phyloP scores from a whole-genome alignment of 2,329 filamentous ascomycete genomes.

The Penicillium brasilianum region DNA sequence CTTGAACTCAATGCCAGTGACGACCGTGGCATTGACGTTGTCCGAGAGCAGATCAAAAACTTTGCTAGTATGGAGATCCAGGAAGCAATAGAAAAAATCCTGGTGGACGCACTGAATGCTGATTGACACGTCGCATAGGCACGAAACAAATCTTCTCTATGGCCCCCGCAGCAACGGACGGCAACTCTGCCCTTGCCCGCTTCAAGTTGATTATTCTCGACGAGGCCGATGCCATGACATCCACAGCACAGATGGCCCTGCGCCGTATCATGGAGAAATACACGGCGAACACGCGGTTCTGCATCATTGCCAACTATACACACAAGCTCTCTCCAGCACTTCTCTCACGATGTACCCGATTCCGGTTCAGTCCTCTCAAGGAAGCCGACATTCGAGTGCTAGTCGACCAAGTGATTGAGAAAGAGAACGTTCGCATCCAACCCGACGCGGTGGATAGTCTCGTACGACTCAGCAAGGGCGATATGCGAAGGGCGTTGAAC shows the following conservation, averaged over 20 bases:
- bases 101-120: neutral
- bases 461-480: constrained; percentile 86
- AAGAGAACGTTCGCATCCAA: constrained; percentile 84
- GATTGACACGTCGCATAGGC: constrained; percentile 34
- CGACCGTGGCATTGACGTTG: constrained; percentile 96
- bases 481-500: constrained; percentile 94
- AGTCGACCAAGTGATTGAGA: constrained; percentile 86
- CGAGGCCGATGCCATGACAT: constrained; percentile 99
- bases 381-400: constrained; percentile 81
- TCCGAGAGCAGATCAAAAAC: constrained; percentile 98
- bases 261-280: constrained; percentile 99
- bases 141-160: constrained; percentile 96
- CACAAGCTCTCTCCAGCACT: constrained; percentile 95
- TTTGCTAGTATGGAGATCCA: constrained; percentile 71
- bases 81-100: neutral
- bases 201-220: constrained; percentile 98
- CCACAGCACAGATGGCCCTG: constrained; percentile 95
- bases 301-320: constrained; percentile 98
- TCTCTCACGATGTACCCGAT: constrained; percentile 89
- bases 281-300: constrained; percentile 96
- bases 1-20: constrained; percentile 97
- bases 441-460: constrained; percentile 80
- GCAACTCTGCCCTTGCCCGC: constrained; percentile 62
- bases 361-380: constrained; percentile 92
- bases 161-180: constrained; percentile 52